Conservation (phyloP, 2,329 filamentous ascomycete species). For the Thelonectria blattea region DNA sequence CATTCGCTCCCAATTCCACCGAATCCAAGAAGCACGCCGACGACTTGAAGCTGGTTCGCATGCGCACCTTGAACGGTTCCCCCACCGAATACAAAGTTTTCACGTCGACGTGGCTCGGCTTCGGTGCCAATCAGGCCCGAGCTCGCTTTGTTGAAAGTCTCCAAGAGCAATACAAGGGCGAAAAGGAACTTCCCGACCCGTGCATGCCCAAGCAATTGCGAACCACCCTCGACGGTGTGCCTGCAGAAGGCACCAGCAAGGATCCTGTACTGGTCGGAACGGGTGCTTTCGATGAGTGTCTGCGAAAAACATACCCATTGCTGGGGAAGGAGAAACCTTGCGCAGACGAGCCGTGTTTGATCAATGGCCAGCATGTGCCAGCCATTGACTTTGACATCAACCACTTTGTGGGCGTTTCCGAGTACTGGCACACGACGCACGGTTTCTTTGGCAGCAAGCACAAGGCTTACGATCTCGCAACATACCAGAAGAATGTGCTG, state of each 20-base stretch:
- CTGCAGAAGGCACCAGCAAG: slow-evolving; percentile 48
- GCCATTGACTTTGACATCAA: slow-evolving; percentile 97
- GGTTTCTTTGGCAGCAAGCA: slow-evolving; percentile 84
- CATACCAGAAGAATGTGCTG: slow-evolving; percentile 84
- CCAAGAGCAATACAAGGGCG: slow-evolving; percentile 66
- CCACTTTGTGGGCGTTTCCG: slow-evolving; percentile 96
- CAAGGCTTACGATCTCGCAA: slow-evolving; percentile 86
- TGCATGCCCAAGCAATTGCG: slow-evolving; percentile 83
- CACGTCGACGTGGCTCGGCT: slow-evolving; percentile 95
- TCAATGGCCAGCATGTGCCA: slow-evolving; percentile 91
- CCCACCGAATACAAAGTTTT: slow-evolving; percentile 87
- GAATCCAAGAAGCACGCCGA: slow-evolving; percentile 89
- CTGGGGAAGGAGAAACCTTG: slow-evolving; percentile 90
- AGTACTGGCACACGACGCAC: slow-evolving; percentile 99
- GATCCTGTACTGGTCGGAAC: slow-evolving; percentile 75
- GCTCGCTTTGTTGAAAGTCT: slow-evolving; percentile 81
- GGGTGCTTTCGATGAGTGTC: slow-evolving; percentile 84
- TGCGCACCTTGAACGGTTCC: slow-evolving; percentile 82
- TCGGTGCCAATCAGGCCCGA: slow-evolving; percentile 93
- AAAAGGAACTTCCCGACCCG: slow-evolving; percentile 81
- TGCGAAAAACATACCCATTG: slow-evolving; percentile 81
- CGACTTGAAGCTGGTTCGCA: slow-evolving; percentile 83
- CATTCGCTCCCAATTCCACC: slow-evolving; percentile 92
- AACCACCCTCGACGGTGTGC: slow-evolving; percentile 73
- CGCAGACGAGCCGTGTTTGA: slow-evolving; percentile 79